Percentiles rank a stretch among this genome's conserved stretches.
Evolutionary conservation across 2,329 filamentous ascomycete genomes (phyloP).

Genomic region (Elsinoe arachidis): DNA sequence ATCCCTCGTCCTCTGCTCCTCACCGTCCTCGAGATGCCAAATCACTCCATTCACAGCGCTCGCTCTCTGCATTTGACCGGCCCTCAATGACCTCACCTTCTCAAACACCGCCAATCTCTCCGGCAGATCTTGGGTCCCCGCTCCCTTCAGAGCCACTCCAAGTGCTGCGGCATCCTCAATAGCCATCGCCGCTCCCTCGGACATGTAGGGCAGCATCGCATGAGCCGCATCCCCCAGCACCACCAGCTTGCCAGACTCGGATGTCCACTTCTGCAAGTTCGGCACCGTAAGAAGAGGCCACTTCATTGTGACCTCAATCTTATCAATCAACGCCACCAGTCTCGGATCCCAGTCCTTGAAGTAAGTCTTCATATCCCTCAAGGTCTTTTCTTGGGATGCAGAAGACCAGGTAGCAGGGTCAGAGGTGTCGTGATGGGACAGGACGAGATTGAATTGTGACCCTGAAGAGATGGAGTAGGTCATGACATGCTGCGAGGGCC

Average conservation of each 20-base stretch:
- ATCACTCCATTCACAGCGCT: not conserved
- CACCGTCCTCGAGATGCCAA: conserved; percentile 5
- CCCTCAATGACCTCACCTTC: not conserved
- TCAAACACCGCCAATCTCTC: not conserved
- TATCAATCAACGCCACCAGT: not conserved
- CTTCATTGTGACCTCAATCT: not conserved
- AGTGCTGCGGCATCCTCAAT: conserved; percentile 53
- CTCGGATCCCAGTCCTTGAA: not conserved
- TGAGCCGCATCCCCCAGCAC: conserved; percentile 57
- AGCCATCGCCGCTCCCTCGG: conserved; percentile 50
- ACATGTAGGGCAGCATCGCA: conserved; percentile 56
- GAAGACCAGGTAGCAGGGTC: not conserved
- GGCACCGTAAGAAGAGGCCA: not conserved
- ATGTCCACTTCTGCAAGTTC: conserved; percentile 40
- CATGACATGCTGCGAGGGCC: not conserved
- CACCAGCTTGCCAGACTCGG: conserved; percentile 47
- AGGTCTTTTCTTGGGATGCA: not conserved
- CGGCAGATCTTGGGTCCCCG: not conserved
- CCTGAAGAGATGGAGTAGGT: not conserved
- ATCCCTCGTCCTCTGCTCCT: not conserved
- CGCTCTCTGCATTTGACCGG: conserved; percentile 1
- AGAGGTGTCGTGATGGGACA: not conserved
- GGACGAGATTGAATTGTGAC: not conserved
- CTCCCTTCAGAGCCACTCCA: conserved; percentile 27
- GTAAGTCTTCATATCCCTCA: not conserved